Conservation (phyloP, 2,329 filamentous ascomycete species). For the Pseudocercospora pini-densiflorae region DNA sequence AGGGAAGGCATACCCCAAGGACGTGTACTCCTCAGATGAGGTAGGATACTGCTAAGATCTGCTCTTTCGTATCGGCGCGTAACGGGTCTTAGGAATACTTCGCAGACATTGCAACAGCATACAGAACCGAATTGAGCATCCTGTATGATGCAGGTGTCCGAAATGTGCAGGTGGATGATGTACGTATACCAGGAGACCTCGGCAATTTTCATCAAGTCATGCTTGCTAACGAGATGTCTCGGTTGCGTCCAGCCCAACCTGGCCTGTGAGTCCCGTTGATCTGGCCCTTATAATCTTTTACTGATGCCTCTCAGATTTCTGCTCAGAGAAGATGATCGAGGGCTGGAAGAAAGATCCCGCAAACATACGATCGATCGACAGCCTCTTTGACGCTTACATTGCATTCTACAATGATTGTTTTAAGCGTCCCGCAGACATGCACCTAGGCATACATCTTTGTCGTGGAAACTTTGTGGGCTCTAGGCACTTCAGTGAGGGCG, state of each 20-base stretch:
- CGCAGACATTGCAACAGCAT: slow-evolving; percentile 51
- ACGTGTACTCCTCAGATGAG: slow-evolving; percentile 50
- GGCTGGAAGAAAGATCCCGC: slow-evolving; percentile 71
- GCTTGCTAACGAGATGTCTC: neutral
- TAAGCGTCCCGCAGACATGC: slow-evolving; percentile 68
- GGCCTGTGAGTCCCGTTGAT: slow-evolving; percentile 36
- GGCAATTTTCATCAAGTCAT: neutral
- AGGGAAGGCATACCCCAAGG: slow-evolving; percentile 49
- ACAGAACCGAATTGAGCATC: slow-evolving; percentile 51
- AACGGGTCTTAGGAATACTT: slow-evolving; percentile 45
- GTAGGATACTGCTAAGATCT: neutral
- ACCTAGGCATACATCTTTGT: slow-evolving; percentile 78
- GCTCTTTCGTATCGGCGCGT: neutral
- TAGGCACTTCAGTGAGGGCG: slow-evolving; percentile 53
- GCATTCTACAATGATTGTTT: slow-evolving; percentile 73
- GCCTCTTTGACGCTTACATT: slow-evolving; percentile 76
- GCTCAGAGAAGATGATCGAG: slow-evolving; percentile 70
- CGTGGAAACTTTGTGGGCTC: slow-evolving; percentile 54
- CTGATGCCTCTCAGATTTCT: slow-evolving; percentile 59
- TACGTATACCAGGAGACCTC: neutral
- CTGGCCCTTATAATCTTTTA: neutral
- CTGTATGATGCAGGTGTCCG: slow-evolving; percentile 51
- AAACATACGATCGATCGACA: slow-evolving; percentile 69
- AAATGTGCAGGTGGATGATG: slow-evolving; percentile 54
- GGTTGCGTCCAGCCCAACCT: slow-evolving; percentile 43